Evolutionary conservation across 352 stramenopile genomes (phyloP), one percentile per base, ranked within the genome.

Genomic region (Phytophthora cryptogea): DNA sequence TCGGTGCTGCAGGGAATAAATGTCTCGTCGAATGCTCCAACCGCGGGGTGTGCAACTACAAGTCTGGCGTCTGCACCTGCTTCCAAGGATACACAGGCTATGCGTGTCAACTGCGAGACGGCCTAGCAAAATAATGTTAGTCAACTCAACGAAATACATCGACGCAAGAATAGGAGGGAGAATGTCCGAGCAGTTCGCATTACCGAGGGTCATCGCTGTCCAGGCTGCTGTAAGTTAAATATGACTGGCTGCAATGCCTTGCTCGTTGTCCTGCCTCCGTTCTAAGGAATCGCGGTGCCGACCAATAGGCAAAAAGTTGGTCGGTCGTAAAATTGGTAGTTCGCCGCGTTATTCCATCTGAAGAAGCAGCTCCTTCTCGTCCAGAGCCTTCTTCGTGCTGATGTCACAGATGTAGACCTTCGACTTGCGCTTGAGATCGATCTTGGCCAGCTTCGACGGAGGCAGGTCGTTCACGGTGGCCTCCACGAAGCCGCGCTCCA

Each of bases 401-500:
- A 95, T 95, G 70, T 95, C 86, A 65, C 89, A 92, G 60, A 94
- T 88, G 68, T 95, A 95, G 30, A 95, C 85, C 66, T 94, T 94
- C 39, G 84, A 94, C 59, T 92, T 83, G 54, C 86, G 80, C 62
- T 89, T 90, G 9, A 90, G 66, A 51, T 95, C 82, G 46, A 95
- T 84, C 57, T 86, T 92, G 20, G 66, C 72, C 10, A 75, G 70
- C 72, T 95, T 95, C 11, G 80, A 91, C 30, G 72, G 65, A 11
- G 90, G 90, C n/a, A 97, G 73, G 26, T 93, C 85, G n/a, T 92
- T 78, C 23, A 98, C 86, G 6, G 70, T 68, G 8, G 93, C 92
- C 63, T 97, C 83, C 56, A 90, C 78, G 66, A 99, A 99, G 17
- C 96, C 96, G 31, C 96, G 81, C 77, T 99, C 97, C 51, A 98